Evolutionary conservation across 495 filamentous ascomycete genomes (phyloP), one percentile per base, ranked within the genome.

Genomic region (Lasiosphaeris hirsuta): DNA sequence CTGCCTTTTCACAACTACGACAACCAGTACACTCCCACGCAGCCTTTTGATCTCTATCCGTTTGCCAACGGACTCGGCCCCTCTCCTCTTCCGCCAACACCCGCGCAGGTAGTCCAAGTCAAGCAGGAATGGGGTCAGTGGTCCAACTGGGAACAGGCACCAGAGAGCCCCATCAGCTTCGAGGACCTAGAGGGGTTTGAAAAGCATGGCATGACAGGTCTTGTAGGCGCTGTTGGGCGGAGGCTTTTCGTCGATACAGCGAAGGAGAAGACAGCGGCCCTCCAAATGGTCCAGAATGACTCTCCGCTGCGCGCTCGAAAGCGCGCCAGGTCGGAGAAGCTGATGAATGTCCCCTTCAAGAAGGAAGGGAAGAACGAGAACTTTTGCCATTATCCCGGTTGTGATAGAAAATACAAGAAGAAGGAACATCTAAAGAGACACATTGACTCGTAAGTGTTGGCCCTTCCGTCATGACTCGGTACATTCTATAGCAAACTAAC

Each of bases 351-450:
- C 23, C 23, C 23, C 23, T 30, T 30, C 23, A 30, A 30, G 5
- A 30, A 30, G 23, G 23, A 30, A 30, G 23, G 23, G 23, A 30
- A 30, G 23, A 30, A 30, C 5, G 23, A 17, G 33, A 39, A 42
- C 14, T 54, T 55, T 36, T 68, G 66, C 54, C 40, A 60, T n/a
- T 63, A 14, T 36, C 54, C 42, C 8, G 41, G 53, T 33, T 67
- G 77, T 63, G 77, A 78, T 59, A 75, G 72, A 0, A 70, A 72
- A 1, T 85, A 86, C 63, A 84, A 84, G 73, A 68, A 83, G 51
- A 78, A 78, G 54, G 84, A 87, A 47, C 84, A 87, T 58, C 61
- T 84, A 3, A 84, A 86, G 68, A 72, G 84, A 14, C 84, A 87
- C 61, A 75, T 78, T 64, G 77, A 77, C 60, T 83, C 78, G 71